Percentiles rank a stretch among this genome's conserved stretches.
Evolutionary conservation across 768 basidiomycete species (phyloP).

Genomic region (Tricholoma sp.): DNA sequence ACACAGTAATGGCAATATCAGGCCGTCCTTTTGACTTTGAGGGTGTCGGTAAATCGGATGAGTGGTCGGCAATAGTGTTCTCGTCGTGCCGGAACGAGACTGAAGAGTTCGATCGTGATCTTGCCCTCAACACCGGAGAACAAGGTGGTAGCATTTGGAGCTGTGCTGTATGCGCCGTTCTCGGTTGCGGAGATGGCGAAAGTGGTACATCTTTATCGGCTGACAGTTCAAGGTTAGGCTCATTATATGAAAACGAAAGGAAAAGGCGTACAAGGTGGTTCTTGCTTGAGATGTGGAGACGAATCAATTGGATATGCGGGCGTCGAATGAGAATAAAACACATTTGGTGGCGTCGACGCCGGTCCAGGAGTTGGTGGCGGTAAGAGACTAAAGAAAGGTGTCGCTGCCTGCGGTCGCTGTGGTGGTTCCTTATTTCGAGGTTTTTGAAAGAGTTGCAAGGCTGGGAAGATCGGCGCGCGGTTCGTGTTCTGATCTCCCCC

Average conservation of each 20-base stretch:
- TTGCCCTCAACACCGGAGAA: constrained; percentile 5
- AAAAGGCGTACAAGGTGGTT: constrained; percentile 1
- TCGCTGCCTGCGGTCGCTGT: not conserved
- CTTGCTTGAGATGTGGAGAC: not conserved
- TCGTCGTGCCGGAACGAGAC: constrained; percentile 1
- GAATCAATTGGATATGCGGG: not conserved
- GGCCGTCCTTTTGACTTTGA: constrained; percentile 8
- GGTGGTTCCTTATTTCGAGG: not conserved
- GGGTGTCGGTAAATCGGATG: not conserved
- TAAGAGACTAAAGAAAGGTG: constrained; percentile 9
- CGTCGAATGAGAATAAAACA: not conserved
- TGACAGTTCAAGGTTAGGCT: not conserved
- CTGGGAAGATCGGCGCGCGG: constrained; percentile 9
- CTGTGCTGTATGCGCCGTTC: constrained; percentile 1
- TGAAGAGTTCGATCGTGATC: constrained; percentile 5
- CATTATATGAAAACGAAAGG: not conserved
- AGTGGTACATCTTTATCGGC: not conserved
- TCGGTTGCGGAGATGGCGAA: constrained; percentile 4
- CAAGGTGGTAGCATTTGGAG: constrained; percentile 13
- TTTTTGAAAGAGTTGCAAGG: constrained; percentile 7
- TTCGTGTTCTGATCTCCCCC: not conserved
- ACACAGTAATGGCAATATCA: constrained; percentile 10
- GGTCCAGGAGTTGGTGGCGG: not conserved
- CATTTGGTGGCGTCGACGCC: not conserved
- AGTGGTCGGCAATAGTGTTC: not conserved